These are phyloP conservation scores for Crithidia mellificae DNA, from an alignment of 208 protist genomes.

Conservation along the genomic window DNA sequence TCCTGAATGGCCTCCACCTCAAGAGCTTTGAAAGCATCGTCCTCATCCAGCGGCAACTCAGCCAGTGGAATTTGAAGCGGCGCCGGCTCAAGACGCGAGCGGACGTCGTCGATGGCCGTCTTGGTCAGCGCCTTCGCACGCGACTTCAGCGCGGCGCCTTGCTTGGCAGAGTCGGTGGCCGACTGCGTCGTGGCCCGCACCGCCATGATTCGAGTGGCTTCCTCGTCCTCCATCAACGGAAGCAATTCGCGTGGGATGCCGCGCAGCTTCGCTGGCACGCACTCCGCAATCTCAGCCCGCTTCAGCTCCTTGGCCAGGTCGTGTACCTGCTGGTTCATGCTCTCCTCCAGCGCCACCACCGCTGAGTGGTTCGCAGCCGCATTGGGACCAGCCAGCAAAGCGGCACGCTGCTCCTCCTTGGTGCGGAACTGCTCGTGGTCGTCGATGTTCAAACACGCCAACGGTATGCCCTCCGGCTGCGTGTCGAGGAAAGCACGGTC, in stretches of 20 bases:
- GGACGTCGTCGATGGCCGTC: conserved; percentile 34
- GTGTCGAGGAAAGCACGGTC: conserved; percentile 52
- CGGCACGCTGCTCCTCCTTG: conserved; percentile 44
- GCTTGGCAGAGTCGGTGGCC: conserved; percentile 12
- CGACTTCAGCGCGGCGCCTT: conserved; percentile 37
- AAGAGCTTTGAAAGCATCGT: conserved; percentile 39
- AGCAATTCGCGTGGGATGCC: conserved; percentile 56
- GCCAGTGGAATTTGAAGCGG: conserved; percentile 37
- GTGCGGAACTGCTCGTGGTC: conserved; percentile 36
- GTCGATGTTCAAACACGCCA: conserved; percentile 39
- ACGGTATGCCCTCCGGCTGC: conserved; percentile 49
- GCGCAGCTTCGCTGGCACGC: conserved; percentile 37
- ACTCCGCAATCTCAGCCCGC: conserved; percentile 24
- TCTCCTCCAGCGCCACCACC: conserved; percentile 44
- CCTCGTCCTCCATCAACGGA: conserved; percentile 43
- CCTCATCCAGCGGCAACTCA: conserved; percentile 47
- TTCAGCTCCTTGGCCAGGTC: conserved; percentile 47
- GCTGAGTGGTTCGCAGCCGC: conserved; percentile 26
- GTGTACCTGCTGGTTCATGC: conserved; percentile 54
- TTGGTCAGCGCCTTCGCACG: conserved; percentile 39
- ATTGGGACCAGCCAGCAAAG: conserved; percentile 35
- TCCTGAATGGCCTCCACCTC: conserved; percentile 30
- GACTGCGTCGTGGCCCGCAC: conserved; percentile 8
- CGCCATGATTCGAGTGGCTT: conserved; percentile 32
- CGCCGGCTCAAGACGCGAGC: conserved; percentile 42